Base-by-base conservation (phyloP, 148 eudicot genomes). In the Nyssa sinensis region DNA sequence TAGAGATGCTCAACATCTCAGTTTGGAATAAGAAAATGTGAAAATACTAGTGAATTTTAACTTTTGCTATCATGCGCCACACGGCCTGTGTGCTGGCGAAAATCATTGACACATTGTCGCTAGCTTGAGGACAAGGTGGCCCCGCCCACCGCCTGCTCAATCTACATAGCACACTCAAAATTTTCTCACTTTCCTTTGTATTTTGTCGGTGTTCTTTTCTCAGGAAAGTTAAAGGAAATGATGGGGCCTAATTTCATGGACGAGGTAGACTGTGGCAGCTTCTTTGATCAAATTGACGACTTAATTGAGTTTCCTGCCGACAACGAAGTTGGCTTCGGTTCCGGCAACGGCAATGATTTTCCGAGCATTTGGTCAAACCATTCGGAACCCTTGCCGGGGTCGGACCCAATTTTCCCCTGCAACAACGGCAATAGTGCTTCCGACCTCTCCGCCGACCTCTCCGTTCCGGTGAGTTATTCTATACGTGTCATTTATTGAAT, bases 401-500 rank as follows among this genome's bases (percentile, higher is more conserved):
- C 78, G 16, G 87, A 76, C 74, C 69, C 85, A 1, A 79, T 77
- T 62, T 86, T 91, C 74, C 78, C 89, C 37, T 83, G 65, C 69
- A 60, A 64, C 57, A 39, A 78, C 25, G 41, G 61, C 55, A 77
- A 74, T 60, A 61, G 76, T 58, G 87, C 85, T 0, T 80, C 98
- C 1, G 91, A 84, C 80, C 88, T 90, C 57, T 87, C 95, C 3
- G 83, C 96, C 1, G 84, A 93, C 62, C 91, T 91, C 66, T 80
- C 93, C 28, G 89, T 93, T 82, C 98, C 96, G 82, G 98, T 93
- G 77, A 87, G 89, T 59, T 23, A 21, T 72, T 23, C n/a, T 28
- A 1, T 19, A 35, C 10, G 28, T 61, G 14, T 9, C 27, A 24
- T 71, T 31, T 35, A 9, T 31, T 55, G 21, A 16, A 37, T 66